Base-by-base conservation (phyloP, 140 eudicot species). In the Bidens hawaiensis region DNA sequence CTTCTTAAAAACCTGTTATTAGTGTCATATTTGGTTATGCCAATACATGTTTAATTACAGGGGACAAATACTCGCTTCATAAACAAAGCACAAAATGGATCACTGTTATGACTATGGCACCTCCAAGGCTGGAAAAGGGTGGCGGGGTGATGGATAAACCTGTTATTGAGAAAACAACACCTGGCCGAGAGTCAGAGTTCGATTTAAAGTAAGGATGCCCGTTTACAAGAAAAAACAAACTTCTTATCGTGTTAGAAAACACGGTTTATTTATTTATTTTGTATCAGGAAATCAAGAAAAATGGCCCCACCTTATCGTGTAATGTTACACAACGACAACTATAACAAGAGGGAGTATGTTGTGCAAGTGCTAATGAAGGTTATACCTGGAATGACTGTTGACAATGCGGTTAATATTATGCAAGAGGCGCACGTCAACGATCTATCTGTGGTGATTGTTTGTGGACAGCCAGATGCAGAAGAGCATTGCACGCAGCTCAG, bases 361-460 rank as follows among this genome's bases (percentile, higher is more conserved):
- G 98, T 91, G 55, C 94, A 91, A 70, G 98, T 91, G 56, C 69
- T 91, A 59, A 87, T 91, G 96, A 91, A 91, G 81, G 98, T 87
- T 25, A 91, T 91, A 48, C 96, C 96, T 1, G 98, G 98, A 31
- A 91, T 91, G 98, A 84, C 98, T 0, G 78, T 91, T 6, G 96
- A 87, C 77, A 80, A 75, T 65, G 98, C 98, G 2, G 95, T 91
- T 25, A 84, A 91, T 40, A 87, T 91, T 1, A 91, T 91, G 98
- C 98, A 91, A 47, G 96, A 91, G 67, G 98, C 98, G 16, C 98
- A 91, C 66, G 14, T 65, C 78, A 91, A 91, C 56, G 98, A 93
- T 24, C 38, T 87, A 2, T 30, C 98, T 0, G 96, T 91, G 64
- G 98, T 91, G 46, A 91, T 91, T 36, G 78, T 91, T 23, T 91